Conservation (phyloP, 306 rosid species). For the Rosa rugosa region DNA sequence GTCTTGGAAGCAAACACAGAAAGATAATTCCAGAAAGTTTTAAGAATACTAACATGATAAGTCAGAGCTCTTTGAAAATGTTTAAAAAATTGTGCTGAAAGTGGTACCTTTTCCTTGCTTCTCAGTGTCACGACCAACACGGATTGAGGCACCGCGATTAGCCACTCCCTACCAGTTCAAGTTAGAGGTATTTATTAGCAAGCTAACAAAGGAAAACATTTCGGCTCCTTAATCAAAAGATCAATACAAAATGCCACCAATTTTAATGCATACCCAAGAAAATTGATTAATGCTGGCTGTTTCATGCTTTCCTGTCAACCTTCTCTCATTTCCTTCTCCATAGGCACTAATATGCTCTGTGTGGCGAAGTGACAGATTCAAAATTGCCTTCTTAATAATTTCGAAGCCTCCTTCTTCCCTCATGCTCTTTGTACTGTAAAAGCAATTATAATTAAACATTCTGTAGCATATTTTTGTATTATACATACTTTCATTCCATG, state of each 20-base stretch:
- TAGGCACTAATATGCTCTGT: constrained; percentile 79
- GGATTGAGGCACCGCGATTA: constrained; percentile 96
- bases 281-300: constrained; percentile 81
- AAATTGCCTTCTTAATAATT: constrained; percentile 87
- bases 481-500: constrained; percentile 13
- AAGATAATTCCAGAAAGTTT: neutral
- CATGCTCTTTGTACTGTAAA: constrained; percentile 91
- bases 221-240: neutral
- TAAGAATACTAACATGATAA: neutral
- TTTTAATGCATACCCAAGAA: constrained; percentile 74
- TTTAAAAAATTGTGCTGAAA: constrained; percentile 4
- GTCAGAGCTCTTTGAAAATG: neutral
- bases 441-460: constrained; percentile 23
- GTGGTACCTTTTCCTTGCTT: constrained; percentile 78
- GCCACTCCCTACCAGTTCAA: constrained; percentile 85
- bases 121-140: constrained; percentile 97
- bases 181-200: constrained; percentile 22
- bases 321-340: constrained; percentile 98
- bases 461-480: constrained; percentile 3
- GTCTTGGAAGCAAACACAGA: neutral
- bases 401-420: constrained; percentile 96
- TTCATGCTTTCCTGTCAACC: constrained; percentile 98
- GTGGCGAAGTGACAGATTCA: constrained; percentile 96
- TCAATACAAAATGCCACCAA: constrained; percentile 19
- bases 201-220: neutral